Conservation (phyloP, 495 filamentous ascomycete species). For the Evansstolkia leycettana region DNA sequence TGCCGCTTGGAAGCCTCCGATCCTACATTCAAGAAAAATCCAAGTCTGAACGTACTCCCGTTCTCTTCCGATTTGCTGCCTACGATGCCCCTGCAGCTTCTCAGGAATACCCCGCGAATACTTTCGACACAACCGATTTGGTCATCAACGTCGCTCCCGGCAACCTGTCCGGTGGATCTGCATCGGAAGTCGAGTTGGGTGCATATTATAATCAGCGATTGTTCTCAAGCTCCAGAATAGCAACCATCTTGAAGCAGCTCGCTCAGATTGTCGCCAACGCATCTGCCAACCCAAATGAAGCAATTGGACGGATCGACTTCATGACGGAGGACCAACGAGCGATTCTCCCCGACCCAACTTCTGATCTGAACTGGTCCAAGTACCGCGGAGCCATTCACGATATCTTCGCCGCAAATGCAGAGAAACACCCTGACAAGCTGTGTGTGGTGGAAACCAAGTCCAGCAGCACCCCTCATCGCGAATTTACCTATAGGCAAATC, state of each 20-base stretch:
- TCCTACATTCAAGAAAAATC: conserved; percentile 34
- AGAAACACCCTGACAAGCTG: conserved; percentile 59
- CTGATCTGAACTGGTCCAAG: conserved; percentile 69
- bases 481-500: conserved; percentile 83
- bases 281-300: conserved; percentile 27
- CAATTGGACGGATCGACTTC: conserved; percentile 35
- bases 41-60: conserved; percentile 26
- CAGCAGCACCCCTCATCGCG: conserved; percentile 41
- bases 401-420: conserved; percentile 59
- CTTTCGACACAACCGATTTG: conserved; percentile 34
- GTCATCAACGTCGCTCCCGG: conserved; percentile 30
- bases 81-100: conserved; percentile 37
- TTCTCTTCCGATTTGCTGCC: conserved; percentile 36
- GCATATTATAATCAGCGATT: conserved; percentile 41
- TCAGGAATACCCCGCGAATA: conserved; percentile 33
- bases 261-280: conserved; percentile 30
- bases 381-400: conserved; percentile 75
- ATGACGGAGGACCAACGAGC: conserved; percentile 30
- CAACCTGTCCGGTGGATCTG: too few species aligned
- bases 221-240: conserved; percentile 35
- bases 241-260: conserved; percentile 32
- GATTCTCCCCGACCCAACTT: conserved; percentile 62
- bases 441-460: conserved; percentile 79
- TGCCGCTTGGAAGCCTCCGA: conserved; percentile 32
- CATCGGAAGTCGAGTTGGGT: conserved; percentile 25